Conservation (phyloP, 768 basidiomycete genomes). For the Favolaschia claudopus region DNA sequence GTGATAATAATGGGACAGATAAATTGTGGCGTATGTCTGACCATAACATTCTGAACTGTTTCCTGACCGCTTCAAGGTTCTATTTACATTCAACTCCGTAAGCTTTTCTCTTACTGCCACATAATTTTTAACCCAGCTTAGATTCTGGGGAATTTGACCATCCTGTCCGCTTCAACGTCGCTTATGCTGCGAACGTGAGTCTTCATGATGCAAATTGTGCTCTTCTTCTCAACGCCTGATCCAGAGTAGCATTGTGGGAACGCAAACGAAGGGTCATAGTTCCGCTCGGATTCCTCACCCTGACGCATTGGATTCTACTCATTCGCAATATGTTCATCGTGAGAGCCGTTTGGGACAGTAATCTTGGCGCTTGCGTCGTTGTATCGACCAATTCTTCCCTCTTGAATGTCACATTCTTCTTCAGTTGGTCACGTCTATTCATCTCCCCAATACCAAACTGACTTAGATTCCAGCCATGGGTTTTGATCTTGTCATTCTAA, state of each 20-base stretch:
- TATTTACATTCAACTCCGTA: slow-evolving; percentile 76
- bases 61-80: slow-evolving; percentile 46
- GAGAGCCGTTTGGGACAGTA: slow-evolving; percentile 57
- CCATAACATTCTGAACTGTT: background rate
- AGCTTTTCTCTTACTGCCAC: slow-evolving; percentile 26
- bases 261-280: slow-evolving; percentile 58
- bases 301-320: slow-evolving; percentile 71
- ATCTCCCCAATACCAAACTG: background rate
- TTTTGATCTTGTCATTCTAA: slow-evolving; percentile 69
- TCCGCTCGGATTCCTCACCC: slow-evolving; percentile 59
- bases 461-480: slow-evolving; percentile 65
- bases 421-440: slow-evolving; percentile 50
- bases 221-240: slow-evolving; percentile 6
- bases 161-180: slow-evolving; percentile 71
- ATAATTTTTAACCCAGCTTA: slow-evolving; percentile 30
- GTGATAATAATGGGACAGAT: slow-evolving; percentile 48
- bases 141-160: slow-evolving; percentile 72
- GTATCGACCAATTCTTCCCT: slow-evolving; percentile 59
- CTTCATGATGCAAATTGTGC: background rate
- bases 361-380: slow-evolving; percentile 55
- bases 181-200: slow-evolving; percentile 75
- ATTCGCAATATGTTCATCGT: slow-evolving; percentile 78
- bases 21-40: slow-evolving; percentile 60
- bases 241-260: slow-evolving; percentile 73
- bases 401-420: slow-evolving; percentile 73